phyloP scores from a whole-genome alignment of 768 basidiomycete genomes.

The Tulasnella sp. region DNA sequence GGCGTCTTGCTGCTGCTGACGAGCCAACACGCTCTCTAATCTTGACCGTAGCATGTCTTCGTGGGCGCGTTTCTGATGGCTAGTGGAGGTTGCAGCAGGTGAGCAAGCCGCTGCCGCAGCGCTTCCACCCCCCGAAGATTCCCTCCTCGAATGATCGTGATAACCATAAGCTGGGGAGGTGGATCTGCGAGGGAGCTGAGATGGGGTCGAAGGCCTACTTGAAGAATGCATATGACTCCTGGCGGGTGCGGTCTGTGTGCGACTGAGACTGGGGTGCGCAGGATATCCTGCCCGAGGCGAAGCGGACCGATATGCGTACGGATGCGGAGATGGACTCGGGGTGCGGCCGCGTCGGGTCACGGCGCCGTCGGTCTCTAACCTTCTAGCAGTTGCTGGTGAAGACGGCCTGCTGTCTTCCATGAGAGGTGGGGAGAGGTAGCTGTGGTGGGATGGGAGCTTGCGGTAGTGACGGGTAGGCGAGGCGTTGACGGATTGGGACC shows the following conservation, averaged over 20 bases:
- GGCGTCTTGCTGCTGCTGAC: constrained; percentile 11
- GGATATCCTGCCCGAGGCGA: constrained; percentile 24
- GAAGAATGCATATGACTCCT: constrained; percentile 1
- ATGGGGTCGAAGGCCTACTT: constrained; percentile 30
- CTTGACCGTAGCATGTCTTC: constrained; percentile 17
- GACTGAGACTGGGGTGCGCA: constrained; percentile 17
- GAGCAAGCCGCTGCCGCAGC: not conserved
- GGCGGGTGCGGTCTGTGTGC: constrained; percentile 30
- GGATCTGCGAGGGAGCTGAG: constrained; percentile 29
- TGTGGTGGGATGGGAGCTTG: constrained; percentile 24
- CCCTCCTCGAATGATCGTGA: constrained; percentile 25
- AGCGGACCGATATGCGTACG: constrained; percentile 26
- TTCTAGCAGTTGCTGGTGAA: constrained; percentile 18
- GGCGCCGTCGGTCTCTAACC: constrained; percentile 9
- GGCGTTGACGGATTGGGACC: constrained; percentile 24
- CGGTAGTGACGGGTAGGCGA: constrained; percentile 20
- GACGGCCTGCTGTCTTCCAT: constrained; percentile 13
- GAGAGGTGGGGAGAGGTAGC: constrained; percentile 20
- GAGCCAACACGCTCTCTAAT: constrained; percentile 31
- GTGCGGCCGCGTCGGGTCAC: constrained; percentile 26
- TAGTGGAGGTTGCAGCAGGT: not conserved
- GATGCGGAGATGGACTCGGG: constrained; percentile 32
- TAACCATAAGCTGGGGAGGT: constrained; percentile 26
- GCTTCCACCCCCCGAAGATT: constrained; percentile 4
- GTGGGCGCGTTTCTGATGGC: constrained; percentile 23